Conservation (phyloP, 768 basidiomycete species). For the Hysterangium stoloniferum region DNA sequence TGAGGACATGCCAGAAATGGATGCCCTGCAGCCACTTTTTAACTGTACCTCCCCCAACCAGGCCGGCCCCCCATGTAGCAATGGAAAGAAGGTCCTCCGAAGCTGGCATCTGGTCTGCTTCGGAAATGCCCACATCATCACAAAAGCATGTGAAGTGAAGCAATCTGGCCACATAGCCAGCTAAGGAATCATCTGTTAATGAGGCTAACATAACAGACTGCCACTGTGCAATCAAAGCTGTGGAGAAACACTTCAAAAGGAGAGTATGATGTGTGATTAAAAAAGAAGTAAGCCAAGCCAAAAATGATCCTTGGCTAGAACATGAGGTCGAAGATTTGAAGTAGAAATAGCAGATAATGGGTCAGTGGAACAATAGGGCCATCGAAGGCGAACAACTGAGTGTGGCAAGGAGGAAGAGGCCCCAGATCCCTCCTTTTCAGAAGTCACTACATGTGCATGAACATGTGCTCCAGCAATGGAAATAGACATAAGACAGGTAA, state of each 20-base stretch:
- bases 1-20: constrained; percentile 28
- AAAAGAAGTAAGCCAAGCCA: no score
- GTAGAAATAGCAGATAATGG: no score
- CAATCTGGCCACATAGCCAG: constrained; percentile 25
- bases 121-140: constrained; percentile 25
- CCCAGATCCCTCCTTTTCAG: no score
- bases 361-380: no score
- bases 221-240: not conserved
- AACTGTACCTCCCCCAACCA: constrained; percentile 15
- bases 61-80: constrained; percentile 20
- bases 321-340: no score
- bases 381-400: no score
- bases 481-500: not conserved
- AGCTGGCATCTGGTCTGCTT: constrained; percentile 25
- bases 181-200: not conserved
- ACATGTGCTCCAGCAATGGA: not conserved
- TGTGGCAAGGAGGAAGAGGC: no score
- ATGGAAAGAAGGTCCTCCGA: constrained; percentile 19
- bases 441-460: no score
- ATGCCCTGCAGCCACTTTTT: constrained; percentile 30
- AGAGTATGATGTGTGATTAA: no score
- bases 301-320: no score
- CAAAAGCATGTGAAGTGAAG: constrained; percentile 32
- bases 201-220: not conserved
- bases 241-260: not conserved